These are phyloP conservation scores for Diplodia intermedia DNA, from an alignment of 2,329 filamentous ascomycete species.

Conservation along the genomic window DNA sequence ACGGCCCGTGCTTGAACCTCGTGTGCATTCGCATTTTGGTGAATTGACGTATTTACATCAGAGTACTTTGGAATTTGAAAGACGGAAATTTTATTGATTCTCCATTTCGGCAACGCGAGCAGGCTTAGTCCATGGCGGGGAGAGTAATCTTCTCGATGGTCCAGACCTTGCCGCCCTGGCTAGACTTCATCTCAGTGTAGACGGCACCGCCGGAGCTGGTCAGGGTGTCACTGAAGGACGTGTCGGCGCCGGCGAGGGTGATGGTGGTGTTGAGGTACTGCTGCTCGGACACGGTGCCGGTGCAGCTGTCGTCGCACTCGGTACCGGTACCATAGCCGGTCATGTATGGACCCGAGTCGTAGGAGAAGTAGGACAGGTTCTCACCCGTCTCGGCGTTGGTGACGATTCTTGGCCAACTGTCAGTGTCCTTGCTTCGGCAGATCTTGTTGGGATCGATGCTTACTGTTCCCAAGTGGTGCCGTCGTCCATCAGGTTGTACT, in stretches of 20 bases:
- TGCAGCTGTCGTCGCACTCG: conserved; percentile 50
- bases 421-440: background rate
- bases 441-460: background rate
- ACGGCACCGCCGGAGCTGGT: conserved; percentile 17
- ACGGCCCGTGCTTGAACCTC: background rate
- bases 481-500: conserved; percentile 40
- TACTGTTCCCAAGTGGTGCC: conserved; percentile 45
- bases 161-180: conserved; percentile 27
- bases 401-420: conserved; percentile 36
- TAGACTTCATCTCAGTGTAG: conserved; percentile 9
- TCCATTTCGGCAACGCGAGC: background rate
- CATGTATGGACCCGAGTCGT: conserved; percentile 48
- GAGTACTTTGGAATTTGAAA: background rate
- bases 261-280: conserved; percentile 51
- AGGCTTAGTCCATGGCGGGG: conserved; percentile 14
- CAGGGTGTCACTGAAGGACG: conserved; percentile 37
- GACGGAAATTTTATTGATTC: background rate
- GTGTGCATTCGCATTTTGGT: background rate
- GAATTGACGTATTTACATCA: background rate
- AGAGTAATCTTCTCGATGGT: conserved; percentile 19
- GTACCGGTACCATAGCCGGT: conserved; percentile 51
- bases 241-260: conserved; percentile 46
- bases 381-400: conserved; percentile 48
- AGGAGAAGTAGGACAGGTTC: conserved; percentile 45
- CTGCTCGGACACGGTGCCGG: conserved; percentile 50